Evolutionary conservation across 192 early-diverging fungal species (phyloP).

Genomic region (Chytriomyces confervae): DNA sequence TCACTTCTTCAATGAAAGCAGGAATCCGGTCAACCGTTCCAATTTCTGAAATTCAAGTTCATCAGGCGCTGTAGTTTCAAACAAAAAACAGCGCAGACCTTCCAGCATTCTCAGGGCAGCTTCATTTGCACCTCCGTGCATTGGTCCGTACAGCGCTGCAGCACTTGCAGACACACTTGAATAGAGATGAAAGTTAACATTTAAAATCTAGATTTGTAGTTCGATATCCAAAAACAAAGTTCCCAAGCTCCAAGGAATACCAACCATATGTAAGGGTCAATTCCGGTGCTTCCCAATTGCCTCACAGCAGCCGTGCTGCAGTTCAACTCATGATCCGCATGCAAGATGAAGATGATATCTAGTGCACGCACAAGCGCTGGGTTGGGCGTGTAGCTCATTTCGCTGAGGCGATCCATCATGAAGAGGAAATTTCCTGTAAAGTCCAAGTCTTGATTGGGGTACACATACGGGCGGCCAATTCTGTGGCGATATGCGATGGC

Average conservation of each 20-base stretch:
- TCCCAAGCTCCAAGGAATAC: constrained; percentile 43
- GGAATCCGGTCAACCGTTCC: constrained; percentile 62
- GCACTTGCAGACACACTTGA: constrained; percentile 60
- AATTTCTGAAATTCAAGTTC: constrained; percentile 48
- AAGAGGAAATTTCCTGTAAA: constrained; percentile 73
- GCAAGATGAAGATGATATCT: constrained; percentile 73
- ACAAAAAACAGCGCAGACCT: constrained; percentile 6
- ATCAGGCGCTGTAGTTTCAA: background rate
- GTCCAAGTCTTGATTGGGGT: constrained; percentile 57
- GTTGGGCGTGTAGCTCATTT: constrained; percentile 65
- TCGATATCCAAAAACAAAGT: background rate
- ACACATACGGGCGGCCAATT: constrained; percentile 60
- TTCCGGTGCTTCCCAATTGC: constrained; percentile 64
- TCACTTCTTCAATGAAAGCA: constrained; percentile 65
- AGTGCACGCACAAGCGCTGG: constrained; percentile 63
- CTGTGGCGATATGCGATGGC: constrained; percentile 66
- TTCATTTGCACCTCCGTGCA: constrained; percentile 71
- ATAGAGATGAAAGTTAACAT: background rate
- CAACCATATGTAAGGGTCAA: constrained; percentile 54
- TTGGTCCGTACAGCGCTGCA: constrained; percentile 70
- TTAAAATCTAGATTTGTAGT: background rate
- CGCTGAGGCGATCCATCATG: constrained; percentile 70
- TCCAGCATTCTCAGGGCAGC: constrained; percentile 46
- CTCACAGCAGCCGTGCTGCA: constrained; percentile 68
- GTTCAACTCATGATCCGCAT: constrained; percentile 67